Evolutionary conservation across 371 early-diverging fungal genomes (phyloP), one percentile per base, ranked within the genome.

Genomic region (Rhizopus microsporus): DNA sequence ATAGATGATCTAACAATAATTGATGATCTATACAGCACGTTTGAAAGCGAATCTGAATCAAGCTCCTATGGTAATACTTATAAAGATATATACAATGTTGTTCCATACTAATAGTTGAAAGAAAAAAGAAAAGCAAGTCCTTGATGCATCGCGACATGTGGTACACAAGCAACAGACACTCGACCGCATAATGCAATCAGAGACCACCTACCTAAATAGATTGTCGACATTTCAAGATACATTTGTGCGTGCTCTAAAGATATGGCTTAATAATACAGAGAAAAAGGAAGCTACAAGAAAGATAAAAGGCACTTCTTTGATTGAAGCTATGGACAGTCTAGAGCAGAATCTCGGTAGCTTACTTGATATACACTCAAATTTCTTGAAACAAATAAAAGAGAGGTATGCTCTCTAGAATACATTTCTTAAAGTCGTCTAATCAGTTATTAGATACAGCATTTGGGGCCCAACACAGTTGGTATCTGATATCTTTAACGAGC

Each of bases 381-480:
- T 65, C 37, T 47, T 51, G 7, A 54, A 44, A n/a, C 34, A 37
- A n/a, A 37, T 68, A 13, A 54, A 51, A 39, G 55, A 60, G 15
- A 64, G 69, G 69, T 68, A 44, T 12, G 39, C 17, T 8, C 50
- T 10, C 33, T 35, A 33, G 4, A 35, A 35, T n/a, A 39, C 29
- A 23, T 23, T 1, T 23, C 0, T 23, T 23, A 1, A 23, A 2
- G 2, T 23, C 23, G 23, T 23, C 23, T 23, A 38, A 30, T 52
- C 3, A 12, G 31, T 7, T 39, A 37, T 54, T 63, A 68, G 51
- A 35, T 66, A 29, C 46, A 51, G 29, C 48, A 23, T 72, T 13
- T 72, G 72, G 72, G 72, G 72, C 7, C 72, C 72, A 29, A 72
- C 72, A 15, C 72, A 72, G 46, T 33, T 72, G 13, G 35, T 72